Evolutionary conservation across 306 rosid species (phyloP), one percentile per base, ranked within the genome.

Genomic region (Macrotyloma uniflorum): DNA sequence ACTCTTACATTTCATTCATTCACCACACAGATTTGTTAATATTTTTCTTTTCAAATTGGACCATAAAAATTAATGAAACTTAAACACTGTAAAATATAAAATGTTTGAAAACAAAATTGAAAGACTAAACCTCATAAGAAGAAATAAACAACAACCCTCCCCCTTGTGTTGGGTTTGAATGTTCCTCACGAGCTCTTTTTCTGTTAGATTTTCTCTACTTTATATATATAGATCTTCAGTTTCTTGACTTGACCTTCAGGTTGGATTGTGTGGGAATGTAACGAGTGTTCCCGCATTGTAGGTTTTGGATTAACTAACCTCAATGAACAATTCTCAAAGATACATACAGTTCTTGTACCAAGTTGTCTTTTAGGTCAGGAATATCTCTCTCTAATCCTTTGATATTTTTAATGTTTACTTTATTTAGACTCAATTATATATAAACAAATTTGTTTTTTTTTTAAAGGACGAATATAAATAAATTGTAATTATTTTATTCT

Each of bases 271-370:
- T 66, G 36, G 8, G 8, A 22, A 54, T 66, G 55, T n/a, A 6
- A 66, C 51, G 35, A 71, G 69, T 77, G 58, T 67, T 67, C 58
- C 68, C 45, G 30, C 72, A 15, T 6, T 1, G 9, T 65, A 35
- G 11, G 62, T 75, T 54, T 28, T 66, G 30, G 51, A 5, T 38
- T 38, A 45, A 51, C 40, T 14, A 69, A 14, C 20, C 59, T 70
- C 59, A 28, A n/a, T 11, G 43, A 38, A 63, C 42, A 35, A 8
- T 35, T 40, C 13, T 54, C 32, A 54, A n/a, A 54, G 1, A 26
- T 26, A 54, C 16, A 54, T 23, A 20, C 32, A 54, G 1, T 53
- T 53, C 32, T 54, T 54, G 32, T 54, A 22, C 32, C 8, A 51
- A 15, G 16, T 16, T 15, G 0, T 15, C 49, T 43, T 43, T n/a